Base-by-base conservation (phyloP, 2,329 filamentous ascomycete species). In the Fusarium hostae region DNA sequence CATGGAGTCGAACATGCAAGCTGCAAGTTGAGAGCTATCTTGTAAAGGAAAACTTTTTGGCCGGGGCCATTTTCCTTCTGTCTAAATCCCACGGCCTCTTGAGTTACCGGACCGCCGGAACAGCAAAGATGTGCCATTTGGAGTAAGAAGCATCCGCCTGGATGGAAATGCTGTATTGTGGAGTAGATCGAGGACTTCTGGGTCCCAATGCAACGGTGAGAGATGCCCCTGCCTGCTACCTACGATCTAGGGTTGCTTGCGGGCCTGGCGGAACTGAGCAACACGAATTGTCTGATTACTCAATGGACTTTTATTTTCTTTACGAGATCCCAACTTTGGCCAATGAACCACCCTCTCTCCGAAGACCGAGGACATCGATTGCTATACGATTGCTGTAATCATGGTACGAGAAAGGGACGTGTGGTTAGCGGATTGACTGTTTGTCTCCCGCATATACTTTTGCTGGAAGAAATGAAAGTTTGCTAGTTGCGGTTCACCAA, bases 41-140 rank as follows among this genome's bases (percentile, higher is more conserved):
- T 7, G 32, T 61, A 20, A 16, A n/a, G 32, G 41, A 72, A 75
- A 64, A 68, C 44, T 69, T 71, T 73, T 76, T 66, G 63, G 40
- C 51, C 28, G 9, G 39, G 30, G 37, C 58, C 52, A 54, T 32
- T 34, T 51, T 20, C 44, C 9, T 24, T 59, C 52, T 54, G 39
- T 58, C 35, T 48, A 26, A 41, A 48, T 50, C 28, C 40, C 20
- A 43, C 35, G 24, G 55, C 22, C 35, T 59, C 52, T 24, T 30
- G 51, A 50, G 59, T 47, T 55, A 59, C 68, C 68, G 56, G 74
- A 56, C 59, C 40, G 43, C 60, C 28, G 45, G 63, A 60, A 64
- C 43, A 47, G 56, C 51, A 50, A 52, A 41, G 39, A 52, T n/a
- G 40, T 57, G 50, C 39, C 51, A 40, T 50, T 43, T 41, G 20